Base-by-base conservation (phyloP, 108 stramenopile species). In the Skeletonema marinoi region DNA sequence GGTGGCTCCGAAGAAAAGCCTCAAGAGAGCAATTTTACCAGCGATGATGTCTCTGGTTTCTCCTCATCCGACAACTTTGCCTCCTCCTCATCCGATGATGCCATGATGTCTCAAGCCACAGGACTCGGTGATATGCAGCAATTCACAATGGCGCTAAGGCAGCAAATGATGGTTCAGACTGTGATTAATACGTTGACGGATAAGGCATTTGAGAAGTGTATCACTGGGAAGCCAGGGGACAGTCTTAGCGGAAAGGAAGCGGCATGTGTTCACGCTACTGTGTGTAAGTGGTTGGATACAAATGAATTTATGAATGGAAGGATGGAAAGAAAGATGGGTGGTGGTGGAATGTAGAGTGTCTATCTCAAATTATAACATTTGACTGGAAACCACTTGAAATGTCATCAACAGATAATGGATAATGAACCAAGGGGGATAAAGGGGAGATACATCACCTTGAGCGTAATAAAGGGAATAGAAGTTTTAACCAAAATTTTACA, bases 231-330 rank as follows among this genome's bases (percentile, higher is more conserved):
- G 41, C 85, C 88, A 14, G 32, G 64, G 2, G 84, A 88, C 46
- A 67, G 78, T 39, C 76, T 94, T 50, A 85, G 65, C 19, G 89
- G 89, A 46, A 84, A 78, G 39, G 88, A 94, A 61, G 90, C 77
- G n/a, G 89, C 87, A 10, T 94, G 93, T 62, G 77, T 94, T 41
- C 77, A 89, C 65, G 81, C 91, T 21, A 81, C 86, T 13, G 88
- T 89, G 21, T 87, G 89, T 68, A 94, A 94, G 67, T 94, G 93
- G 93, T 71, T 94, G 67, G 93, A 94, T 86, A 85, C 93, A 36
- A 94, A 94, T 73, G 90, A 94, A 69, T 94, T 90, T 74, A 89
- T 94, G 81, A 88, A 83, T 48, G 88, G 90, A 39, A 78, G 93
- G 60, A 69, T 94, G 58, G 88, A 80, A 3, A 92, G 88, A 73